Percentiles rank a stretch among this genome's conserved stretches.
These are phyloP conservation scores for Acanthochlamys bracteata DNA, from an alignment of 106 monocot genomes.

Conservation along the genomic window DNA sequence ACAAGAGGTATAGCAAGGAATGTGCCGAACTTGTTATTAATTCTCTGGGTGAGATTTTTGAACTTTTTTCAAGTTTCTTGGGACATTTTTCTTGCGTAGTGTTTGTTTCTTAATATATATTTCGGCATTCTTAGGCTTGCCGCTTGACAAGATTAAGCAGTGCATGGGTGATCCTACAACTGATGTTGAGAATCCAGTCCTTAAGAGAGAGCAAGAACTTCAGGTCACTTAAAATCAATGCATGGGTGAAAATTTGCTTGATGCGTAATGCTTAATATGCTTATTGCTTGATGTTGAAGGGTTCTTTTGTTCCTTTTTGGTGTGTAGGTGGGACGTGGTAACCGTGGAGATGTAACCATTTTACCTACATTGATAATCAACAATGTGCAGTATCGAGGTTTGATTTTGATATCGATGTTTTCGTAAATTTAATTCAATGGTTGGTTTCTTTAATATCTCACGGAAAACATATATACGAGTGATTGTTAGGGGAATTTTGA, in stretches of 20 bases:
- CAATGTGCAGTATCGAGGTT: constrained; percentile 85
- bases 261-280: not conserved
- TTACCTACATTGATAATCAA: constrained; percentile 89
- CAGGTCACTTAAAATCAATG: constrained; percentile 32
- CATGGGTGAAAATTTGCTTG: not conserved
- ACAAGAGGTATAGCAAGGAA: constrained; percentile 62
- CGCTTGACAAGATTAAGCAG: constrained; percentile 52
- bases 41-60: constrained; percentile 50
- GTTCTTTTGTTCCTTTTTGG: not conserved
- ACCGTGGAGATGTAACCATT: constrained; percentile 85
- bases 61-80: not conserved
- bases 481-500: too few relatives aligned
- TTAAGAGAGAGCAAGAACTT: constrained; percentile 71
- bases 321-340: constrained; percentile 53
- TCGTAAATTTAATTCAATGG: too few relatives aligned
- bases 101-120: not conserved
- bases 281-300: not conserved
- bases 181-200: constrained; percentile 66
- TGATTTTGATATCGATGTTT: not conserved
- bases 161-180: constrained; percentile 91
- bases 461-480: too few relatives aligned
- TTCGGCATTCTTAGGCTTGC: constrained; percentile 32
- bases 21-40: constrained; percentile 75
- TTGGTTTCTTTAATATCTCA: too few relatives aligned
- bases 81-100: not conserved